Evolutionary conservation across 331 rosid species (phyloP).

Genomic region (Acacia concinna): DNA sequence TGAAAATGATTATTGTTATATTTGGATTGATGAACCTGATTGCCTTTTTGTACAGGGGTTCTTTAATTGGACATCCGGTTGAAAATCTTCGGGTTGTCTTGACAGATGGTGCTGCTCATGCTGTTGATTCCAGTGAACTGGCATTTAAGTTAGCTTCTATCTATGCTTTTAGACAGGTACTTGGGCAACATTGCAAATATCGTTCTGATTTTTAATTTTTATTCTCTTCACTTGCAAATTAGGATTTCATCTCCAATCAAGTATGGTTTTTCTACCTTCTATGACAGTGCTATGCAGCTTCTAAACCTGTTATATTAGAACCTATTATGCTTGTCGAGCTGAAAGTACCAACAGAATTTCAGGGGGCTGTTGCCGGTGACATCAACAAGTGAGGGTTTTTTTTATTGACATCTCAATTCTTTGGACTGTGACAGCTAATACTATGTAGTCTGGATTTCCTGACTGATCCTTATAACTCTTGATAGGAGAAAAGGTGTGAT

Average conservation of each 20-base stretch:
- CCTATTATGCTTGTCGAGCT: conserved; percentile 96
- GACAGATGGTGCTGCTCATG: conserved; percentile 94
- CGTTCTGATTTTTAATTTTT: conserved; percentile 1
- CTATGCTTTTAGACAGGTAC: conserved; percentile 95
- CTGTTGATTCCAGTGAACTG: conserved; percentile 99
- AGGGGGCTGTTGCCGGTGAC: conserved; percentile 96
- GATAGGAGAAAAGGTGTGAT: conserved; percentile 91
- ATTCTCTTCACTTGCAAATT: conserved; percentile 11
- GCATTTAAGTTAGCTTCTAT: conserved; percentile 95
- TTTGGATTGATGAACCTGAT: conserved; percentile 19
- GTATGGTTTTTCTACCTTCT: conserved; percentile 23
- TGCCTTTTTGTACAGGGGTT: conserved; percentile 58
- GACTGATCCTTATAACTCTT: conserved; percentile 27
- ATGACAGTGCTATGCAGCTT: conserved; percentile 74
- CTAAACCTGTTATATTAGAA: conserved; percentile 91
- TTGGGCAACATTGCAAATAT: conserved; percentile 14
- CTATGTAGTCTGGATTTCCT: conserved; percentile 26
- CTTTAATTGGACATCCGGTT: conserved; percentile 94
- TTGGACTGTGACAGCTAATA: background rate
- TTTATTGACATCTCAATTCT: background rate
- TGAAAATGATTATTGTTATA: background rate
- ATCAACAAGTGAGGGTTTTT: conserved; percentile 73
- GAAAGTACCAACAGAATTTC: conserved; percentile 96
- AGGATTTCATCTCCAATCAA: background rate
- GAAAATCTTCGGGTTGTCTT: conserved; percentile 80